A percentile compares a stretch with the other conserved stretches of the same genome.
These are phyloP conservation scores for Arbutus unedo DNA, from an alignment of 148 eudicot genomes.

Conservation along the genomic window DNA sequence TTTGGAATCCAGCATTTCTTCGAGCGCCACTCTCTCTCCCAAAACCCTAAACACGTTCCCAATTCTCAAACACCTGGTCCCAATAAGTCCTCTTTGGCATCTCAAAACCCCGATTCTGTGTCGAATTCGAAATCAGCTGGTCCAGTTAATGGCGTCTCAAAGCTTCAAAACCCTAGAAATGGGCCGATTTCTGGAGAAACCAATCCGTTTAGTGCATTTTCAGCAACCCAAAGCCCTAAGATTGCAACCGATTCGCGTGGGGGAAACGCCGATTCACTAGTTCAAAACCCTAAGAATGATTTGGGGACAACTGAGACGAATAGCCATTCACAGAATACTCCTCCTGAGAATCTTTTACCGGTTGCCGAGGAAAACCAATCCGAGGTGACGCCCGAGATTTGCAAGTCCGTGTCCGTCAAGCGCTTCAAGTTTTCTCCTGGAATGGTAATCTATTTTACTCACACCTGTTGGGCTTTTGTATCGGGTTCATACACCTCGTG, in stretches of 20 bases:
- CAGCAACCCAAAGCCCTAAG: constrained; percentile 3
- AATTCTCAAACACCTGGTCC: not conserved
- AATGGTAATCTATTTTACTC: constrained; percentile 49
- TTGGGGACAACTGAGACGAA: constrained; percentile 13
- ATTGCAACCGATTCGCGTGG: too few species aligned
- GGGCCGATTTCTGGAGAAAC: not conserved
- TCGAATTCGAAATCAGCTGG: constrained; percentile 8
- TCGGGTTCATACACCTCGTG: not conserved
- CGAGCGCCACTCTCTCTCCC: constrained; percentile 50
- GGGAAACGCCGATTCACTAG: constrained; percentile 5
- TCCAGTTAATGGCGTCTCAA: not conserved
- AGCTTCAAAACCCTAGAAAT: constrained; percentile 15
- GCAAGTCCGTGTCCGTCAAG: constrained; percentile 42
- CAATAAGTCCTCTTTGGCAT: not conserved
- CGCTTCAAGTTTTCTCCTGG: constrained; percentile 97
- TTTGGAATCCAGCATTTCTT: constrained; percentile 96
- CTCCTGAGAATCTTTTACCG: constrained; percentile 30
- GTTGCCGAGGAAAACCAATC: constrained; percentile 33
- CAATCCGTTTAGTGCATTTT: constrained; percentile 11
- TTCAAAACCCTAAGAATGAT: constrained; percentile 17
- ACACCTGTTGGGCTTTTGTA: not conserved
- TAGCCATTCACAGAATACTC: constrained; percentile 28
- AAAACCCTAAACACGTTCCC: constrained; percentile 16
- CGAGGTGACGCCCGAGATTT: constrained; percentile 66
- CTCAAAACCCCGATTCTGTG: constrained; percentile 11